Base-by-base conservation (phyloP, 1,139 yeast genomes). In the Sugiyamaella sp. region DNA sequence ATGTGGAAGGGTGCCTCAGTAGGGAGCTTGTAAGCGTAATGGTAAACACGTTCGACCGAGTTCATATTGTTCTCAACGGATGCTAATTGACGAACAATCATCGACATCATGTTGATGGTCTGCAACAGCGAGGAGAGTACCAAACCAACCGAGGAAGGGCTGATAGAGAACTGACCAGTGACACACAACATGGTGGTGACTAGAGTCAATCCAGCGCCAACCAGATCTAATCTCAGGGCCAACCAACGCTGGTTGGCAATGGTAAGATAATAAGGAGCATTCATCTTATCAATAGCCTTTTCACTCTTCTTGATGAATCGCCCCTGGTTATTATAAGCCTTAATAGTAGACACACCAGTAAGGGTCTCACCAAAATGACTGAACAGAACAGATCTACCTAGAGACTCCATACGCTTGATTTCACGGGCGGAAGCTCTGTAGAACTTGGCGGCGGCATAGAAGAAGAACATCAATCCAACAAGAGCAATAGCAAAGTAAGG, bases 401-500 rank as follows among this genome's bases (percentile, higher is more conserved):
- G 66, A 1, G 96, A 89, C 67, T 89, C 96, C 63, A 89, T 71
- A 63, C 97, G 81, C 70, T 89, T 89, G 58, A 89, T 74, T 68
- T 89, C 96, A 68, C 95, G 79, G 10, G 91, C 84, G n/a, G 90
- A 81, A 52, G 82, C 85, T 65, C 88, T 89, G 65, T 86, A 88
- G 65, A 77, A 86, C 56, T 78, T 75, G 0, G 88, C 78, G 52
- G 85, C 71, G 8, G 74, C 66, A 25, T 78, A 58, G 61, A 80
- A 84, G 4, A 78, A 49, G 9, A 77, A 41, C 4, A 71, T 65
- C 54, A 87, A 67, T 46, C 82, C 74, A 9, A 86, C 89, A 42
- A 85, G 72, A 1, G 89, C 88, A 64, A 84, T 78, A 10, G 87
- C 88, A 72, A 84, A 81, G 84, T 86, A 86, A 12, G 93, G 95